Base-by-base conservation (phyloP, 257 asterid genomes). In the Misopates orontium region DNA sequence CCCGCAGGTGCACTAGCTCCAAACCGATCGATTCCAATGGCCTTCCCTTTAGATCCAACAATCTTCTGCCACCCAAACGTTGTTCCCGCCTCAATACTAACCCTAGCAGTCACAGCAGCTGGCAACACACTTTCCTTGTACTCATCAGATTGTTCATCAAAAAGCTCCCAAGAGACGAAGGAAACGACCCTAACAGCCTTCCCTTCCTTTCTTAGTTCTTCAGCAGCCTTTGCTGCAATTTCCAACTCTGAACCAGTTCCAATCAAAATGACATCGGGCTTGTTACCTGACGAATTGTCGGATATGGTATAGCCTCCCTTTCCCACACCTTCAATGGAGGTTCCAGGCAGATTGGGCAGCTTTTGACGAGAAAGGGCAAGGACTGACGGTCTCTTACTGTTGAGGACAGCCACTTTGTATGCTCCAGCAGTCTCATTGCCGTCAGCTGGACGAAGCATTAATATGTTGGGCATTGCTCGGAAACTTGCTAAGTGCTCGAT, bases 1-100 rank as follows among this genome's bases (percentile, higher is more conserved):
- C 84, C 88, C 14, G 96, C 94, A 45, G 93, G 96, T 19, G 96
- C 96, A 79, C 93, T 85, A 13, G 96, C 96, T 31, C 96, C 96
- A 28, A 85, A 87, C 17, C 78, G 66, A 56, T 87, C 90, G 10
- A 87, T 85, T 16, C 96, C 96, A 47, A 87, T 87, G 39, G 94
- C 79, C 79, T 85, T 87, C 4, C 96, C 96, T 53, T 78, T 75
- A 28, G 82, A 2, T 23, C 96, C 96, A 4, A 87, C 86, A 1
- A 81, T 76, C 78, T 80, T 88, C 53, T 41, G 64, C 96, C 96
- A 87, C 9, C 96, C 96, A 24, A 87, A 87, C 3, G 96, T 87
- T 6, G 89, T 10, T 5, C 81, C 96, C 4, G 96, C 96, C 71
- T 87, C 96, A 75, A 87, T 85, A 70, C 96, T 87, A 45, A 87